Evolutionary conservation across 2,329 filamentous ascomycete genomes (phyloP), one percentile per base, ranked within the genome.

Genomic region (Tolypocladium inflatum): DNA sequence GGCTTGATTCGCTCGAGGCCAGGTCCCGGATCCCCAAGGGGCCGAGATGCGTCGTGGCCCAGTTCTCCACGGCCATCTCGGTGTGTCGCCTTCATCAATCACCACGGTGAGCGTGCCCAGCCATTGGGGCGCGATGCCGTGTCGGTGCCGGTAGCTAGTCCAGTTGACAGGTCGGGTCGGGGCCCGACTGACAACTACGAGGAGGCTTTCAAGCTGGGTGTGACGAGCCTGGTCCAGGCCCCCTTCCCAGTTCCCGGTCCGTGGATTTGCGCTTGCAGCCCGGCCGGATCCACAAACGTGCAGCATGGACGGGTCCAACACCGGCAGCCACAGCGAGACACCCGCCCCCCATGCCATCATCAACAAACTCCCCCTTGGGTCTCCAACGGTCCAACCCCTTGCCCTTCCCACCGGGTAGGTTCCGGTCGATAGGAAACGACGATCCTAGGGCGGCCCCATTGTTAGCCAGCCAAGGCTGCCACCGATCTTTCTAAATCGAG

Each of bases 231-330:
- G 55, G 30, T 35, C 33, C 37, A 50, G 21, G 35, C 33, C 43
- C 43, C 21, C 21, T 51, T 38, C 55, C 55, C 55, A 39, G 55
- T 56, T 33, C 55, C 55, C 21, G 55, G 55, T 51, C 55, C 55
- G 35, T 48, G 55, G 55, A 56, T 51, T 33, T 21, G 55, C 39
- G 54, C 54, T 30, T 38, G 54, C 30, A 48, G 33, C 55, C 19
- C 42, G 23, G 54, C 33, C 43, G 43, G 55, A 19, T 41, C 55
- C 55, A 56, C 42, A 21, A 17, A 38, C 37, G 35, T 33, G 35
- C 35, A 41, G 13, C 39, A n/a, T 37, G 41, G 26, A n/a, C 41
- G 54, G 42, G 41, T 5, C 15, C 38, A 35, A 15, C 26, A 4
- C 54, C 39, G 54, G 54, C 21, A 30, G 17, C 54, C 54, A 39